Conservation (phyloP, 2,329 filamentous ascomycete genomes). For the Hymenoscyphus infarciens region DNA sequence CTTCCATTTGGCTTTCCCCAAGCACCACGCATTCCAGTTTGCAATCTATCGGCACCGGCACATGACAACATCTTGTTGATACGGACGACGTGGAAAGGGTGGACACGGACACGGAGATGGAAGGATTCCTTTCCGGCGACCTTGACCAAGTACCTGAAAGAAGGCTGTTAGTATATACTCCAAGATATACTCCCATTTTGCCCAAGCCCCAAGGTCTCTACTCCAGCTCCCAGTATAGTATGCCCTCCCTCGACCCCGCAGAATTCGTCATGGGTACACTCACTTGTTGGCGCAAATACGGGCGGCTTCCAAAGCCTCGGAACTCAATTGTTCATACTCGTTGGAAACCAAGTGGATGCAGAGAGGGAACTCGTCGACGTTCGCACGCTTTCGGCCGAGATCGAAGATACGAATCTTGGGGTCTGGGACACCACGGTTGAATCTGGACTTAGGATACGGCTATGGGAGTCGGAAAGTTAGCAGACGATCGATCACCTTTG, state of each 20-base stretch:
- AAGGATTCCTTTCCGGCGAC: conserved; percentile 68
- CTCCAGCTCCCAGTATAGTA: not conserved
- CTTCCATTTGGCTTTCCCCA: conserved; percentile 99
- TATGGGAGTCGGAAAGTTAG: conserved; percentile 38
- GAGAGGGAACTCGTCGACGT: conserved; percentile 98
- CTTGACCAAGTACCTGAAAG: conserved; percentile 59
- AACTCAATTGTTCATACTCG: conserved; percentile 99
- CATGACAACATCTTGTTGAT: conserved; percentile 99
- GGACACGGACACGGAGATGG: conserved; percentile 77
- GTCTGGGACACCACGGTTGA: conserved; percentile 98
- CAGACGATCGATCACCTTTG: conserved; percentile 8
- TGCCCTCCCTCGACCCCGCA: conserved; percentile 7
- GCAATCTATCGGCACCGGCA: conserved; percentile 99
- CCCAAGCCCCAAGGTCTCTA: not conserved
- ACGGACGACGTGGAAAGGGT: conserved; percentile 99
- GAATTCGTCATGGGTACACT: conserved; percentile 24
- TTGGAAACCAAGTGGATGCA: conserved; percentile 99
- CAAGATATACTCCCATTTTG: not conserved
- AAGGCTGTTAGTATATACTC: conserved; percentile 13
- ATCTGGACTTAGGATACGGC: conserved; percentile 99
- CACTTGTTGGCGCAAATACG: conserved; percentile 99
- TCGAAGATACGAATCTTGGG: conserved; percentile 78
- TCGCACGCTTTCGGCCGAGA: conserved; percentile 96
- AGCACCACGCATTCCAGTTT: conserved; percentile 99
- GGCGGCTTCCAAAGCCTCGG: conserved; percentile 98